A percentile compares a stretch with the other conserved stretches of the same genome.
Conservation (phyloP, 148 eudicot species). For the Silene uniflora region DNA sequence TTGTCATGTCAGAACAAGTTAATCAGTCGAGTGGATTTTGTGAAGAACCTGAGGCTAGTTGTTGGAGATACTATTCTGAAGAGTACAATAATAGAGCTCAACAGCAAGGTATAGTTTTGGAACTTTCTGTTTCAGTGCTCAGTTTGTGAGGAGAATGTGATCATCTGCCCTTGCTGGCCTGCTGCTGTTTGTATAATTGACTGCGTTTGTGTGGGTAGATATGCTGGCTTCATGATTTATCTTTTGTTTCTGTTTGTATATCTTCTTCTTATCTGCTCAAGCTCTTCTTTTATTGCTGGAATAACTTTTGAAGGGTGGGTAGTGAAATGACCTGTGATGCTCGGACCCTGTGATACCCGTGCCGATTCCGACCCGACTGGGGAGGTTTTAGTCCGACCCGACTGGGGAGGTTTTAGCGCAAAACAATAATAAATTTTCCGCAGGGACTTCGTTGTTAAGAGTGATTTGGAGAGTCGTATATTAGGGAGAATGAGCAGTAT, state of each 20-base stretch:
- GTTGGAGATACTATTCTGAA: constrained; percentile 38
- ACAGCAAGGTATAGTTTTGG: constrained; percentile 26
- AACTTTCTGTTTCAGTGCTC: not conserved
- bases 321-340: too few relatives aligned
- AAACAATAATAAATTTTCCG: too few relatives aligned
- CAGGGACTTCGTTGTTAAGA: too few relatives aligned
- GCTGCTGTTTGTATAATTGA: not conserved
- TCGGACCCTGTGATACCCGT: too few relatives aligned
- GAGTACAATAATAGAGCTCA: constrained; percentile 27
- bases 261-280: not conserved
- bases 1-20: constrained; percentile 31
- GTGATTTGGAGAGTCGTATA: too few relatives aligned
- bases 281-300: not conserved
- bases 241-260: not conserved
- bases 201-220: not conserved
- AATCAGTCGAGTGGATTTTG: constrained; percentile 30
- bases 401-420: too few relatives aligned
- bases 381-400: too few relatives aligned
- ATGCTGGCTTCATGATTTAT: not conserved
- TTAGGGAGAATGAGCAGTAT: too few relatives aligned
- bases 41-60: constrained; percentile 34
- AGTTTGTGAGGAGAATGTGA: not conserved
- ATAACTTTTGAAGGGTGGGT: not conserved
- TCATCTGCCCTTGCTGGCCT: not conserved
- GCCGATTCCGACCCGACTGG: too few relatives aligned